These are phyloP conservation scores for Schizopora paradoxa DNA, from an alignment of 1,284 basidiomycete genomes.

Conservation along the genomic window DNA sequence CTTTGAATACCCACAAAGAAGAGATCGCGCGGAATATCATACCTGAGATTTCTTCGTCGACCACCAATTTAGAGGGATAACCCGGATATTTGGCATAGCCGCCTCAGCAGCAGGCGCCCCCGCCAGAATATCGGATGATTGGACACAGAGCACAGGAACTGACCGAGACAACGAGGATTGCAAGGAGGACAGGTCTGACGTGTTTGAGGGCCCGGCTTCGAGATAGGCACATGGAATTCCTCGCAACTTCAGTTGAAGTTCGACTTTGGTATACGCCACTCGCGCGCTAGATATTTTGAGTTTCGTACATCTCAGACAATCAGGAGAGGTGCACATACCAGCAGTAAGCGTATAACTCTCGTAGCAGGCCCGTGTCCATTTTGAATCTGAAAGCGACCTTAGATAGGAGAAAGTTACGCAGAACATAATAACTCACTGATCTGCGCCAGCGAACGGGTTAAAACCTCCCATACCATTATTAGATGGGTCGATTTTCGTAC, in stretches of 20 bases:
- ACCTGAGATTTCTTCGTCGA: constrained; percentile 61
- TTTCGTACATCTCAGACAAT: background rate
- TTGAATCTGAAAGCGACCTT: constrained; percentile 45
- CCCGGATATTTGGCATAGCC: constrained; percentile 84
- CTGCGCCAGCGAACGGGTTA: constrained; percentile 3
- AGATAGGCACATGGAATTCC: constrained; percentile 76
- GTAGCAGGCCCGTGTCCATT: constrained; percentile 60
- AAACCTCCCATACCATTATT: constrained; percentile 14
- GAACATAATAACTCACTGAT: constrained; percentile 5
- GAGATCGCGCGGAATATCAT: constrained; percentile 14
- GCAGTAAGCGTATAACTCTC: constrained; percentile 76
- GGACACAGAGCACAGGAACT: constrained; percentile 79
- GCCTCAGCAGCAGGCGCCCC: constrained; percentile 82
- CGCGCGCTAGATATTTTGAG: constrained; percentile 55
- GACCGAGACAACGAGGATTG: constrained; percentile 67
- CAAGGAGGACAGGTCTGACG: constrained; percentile 43
- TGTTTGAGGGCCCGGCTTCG: constrained; percentile 46
- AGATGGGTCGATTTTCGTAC: constrained; percentile 31
- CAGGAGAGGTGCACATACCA: constrained; percentile 40
- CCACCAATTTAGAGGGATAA: constrained; percentile 91
- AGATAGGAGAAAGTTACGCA: background rate
- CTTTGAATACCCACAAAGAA: constrained; percentile 9
- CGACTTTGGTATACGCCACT: constrained; percentile 84
- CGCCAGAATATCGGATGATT: constrained; percentile 73
- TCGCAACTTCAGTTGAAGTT: constrained; percentile 80